Evolutionary conservation across 2,329 filamentous ascomycete genomes (phyloP), one percentile per base, ranked within the genome.

Genomic region (Fusarium mangiferae): DNA sequence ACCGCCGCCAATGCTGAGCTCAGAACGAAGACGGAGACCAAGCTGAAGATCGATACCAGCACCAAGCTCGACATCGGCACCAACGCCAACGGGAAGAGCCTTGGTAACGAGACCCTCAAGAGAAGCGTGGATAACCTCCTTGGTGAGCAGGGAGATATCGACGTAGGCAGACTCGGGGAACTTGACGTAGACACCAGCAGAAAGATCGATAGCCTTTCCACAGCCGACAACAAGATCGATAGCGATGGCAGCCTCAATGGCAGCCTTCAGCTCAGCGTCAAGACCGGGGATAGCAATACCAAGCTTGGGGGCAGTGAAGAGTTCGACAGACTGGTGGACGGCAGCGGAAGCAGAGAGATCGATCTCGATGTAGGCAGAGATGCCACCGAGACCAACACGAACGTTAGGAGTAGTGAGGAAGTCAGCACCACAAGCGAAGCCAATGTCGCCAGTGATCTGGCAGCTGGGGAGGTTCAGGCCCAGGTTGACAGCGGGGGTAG

Each of bases 291-390:
- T 79, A 3, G 85, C 84, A 52, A 86, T 78, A 30, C 70, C 62
- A 45, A 79, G 73, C 70, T 73, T 72, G 3, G 84, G 82, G 1
- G 83, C 82, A 11, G 83, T 81, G 73, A 84, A 87, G 1, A 90
- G 81, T 73, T 86, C 87, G 48, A 90, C 78, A 6, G 84, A 84
- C 75, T 90, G 88, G 20, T 84, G 85, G 26, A 87, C 82, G 15
- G 82, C 84, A 26, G 82, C 83, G 36, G 81, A 82, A 28, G 88
- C 78, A 18, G 80, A 79, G 3, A 89, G 82, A 62, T 86, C 84
- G 20, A 89, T 76, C 72, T 88, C 83, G 36, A 90, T 81, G 74
- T 88, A 88, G 20, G 88, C 81, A 78, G 89, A 86, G 73, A 90
- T 78, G 10, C 83, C 83, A 56, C 83, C 83, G 56, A 90, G 86